phyloP scores from a whole-genome alignment of 768 basidiomycete species.

The Lactarius indigo region DNA sequence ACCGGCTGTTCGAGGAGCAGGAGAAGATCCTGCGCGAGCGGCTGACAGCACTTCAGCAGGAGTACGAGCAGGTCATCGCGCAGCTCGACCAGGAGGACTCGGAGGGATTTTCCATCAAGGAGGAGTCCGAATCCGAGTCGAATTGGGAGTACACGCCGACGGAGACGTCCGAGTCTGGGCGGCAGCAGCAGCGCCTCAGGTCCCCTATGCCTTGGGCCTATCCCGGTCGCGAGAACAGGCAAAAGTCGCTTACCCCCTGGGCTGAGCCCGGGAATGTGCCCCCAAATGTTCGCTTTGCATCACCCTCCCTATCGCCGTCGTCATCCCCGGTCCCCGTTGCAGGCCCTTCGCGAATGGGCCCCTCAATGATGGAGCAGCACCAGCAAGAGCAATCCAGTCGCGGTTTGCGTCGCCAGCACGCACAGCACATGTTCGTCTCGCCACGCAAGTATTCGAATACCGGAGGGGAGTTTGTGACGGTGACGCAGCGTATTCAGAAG shows the following conservation, averaged over 20 bases:
- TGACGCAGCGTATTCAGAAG: neutral
- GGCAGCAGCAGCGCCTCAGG: neutral
- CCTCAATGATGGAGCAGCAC: neutral
- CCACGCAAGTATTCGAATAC: neutral
- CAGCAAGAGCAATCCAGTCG: neutral
- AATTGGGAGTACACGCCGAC: neutral
- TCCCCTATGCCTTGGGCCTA: neutral
- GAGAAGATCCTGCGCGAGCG: neutral
- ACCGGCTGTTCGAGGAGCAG: neutral
- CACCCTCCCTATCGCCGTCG: neutral
- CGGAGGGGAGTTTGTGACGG: neutral
- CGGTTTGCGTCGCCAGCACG: neutral
- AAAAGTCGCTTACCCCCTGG: neutral
- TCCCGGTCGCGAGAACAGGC: neutral
- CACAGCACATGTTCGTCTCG: neutral
- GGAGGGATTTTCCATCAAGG: neutral
- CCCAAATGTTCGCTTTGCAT: neutral
- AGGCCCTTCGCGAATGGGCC: neutral
- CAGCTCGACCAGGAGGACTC: neutral
- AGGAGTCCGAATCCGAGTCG: slow-evolving; percentile 2
- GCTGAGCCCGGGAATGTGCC: neutral
- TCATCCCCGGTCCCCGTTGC: neutral
- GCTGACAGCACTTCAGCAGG: neutral
- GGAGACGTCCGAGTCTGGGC: neutral
- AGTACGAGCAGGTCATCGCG: neutral